Base-by-base conservation (phyloP, 139 green algal genomes). In the Eudorina sp. region DNA sequence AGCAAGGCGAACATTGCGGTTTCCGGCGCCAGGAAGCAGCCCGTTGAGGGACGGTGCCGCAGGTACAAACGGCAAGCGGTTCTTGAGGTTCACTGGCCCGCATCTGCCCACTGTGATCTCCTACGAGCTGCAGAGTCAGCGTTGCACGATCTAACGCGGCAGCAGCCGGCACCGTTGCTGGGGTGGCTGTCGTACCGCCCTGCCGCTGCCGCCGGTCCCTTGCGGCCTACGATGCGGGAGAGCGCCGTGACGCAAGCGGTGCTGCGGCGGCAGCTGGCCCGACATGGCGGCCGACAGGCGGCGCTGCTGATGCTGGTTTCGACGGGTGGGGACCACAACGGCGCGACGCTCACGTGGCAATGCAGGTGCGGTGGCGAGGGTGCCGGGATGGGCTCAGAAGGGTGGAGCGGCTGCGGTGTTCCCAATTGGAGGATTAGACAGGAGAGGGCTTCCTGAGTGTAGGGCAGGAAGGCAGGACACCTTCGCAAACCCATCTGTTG, bases 111-210 rank as follows among this genome's bases (percentile, higher is more conserved):
- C n/a, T n/a, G n/a, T n/a, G n/a, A n/a, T n/a, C n/a, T n/a, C n/a
- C n/a, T n/a, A n/a, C n/a, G 29, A 23, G 34, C 3, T 27, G 41
- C 75, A 85, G 78, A 75, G 58, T 14, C 55, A 40, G 29, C 6
- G 38, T 62, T 86, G 60, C 48, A 68, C 27, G 83, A 69, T 29
- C 21, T 79, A 31, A 11, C 38, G 25, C 23, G 36, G 46, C 8
- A 48, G 27, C 75, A 83, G 11, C 62, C 80, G n/a, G 60, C 25
- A n/a, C 43, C 60, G 41, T n/a, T 87, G 81, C 81, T 87, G 18
- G 90, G 90, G 8, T 93, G 90, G 90, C 40, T 93, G 9, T 89
- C 84, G 7, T 90, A 91, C 78, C 51, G 90, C 2, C 79, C 41
- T 11, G 48, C 78, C 46, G 45, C n/a, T 6, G 5, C 73, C 23